Percentiles rank a stretch among this genome's conserved stretches.
Evolutionary conservation across 2,329 filamentous ascomycete genomes (phyloP).

Genomic region (Monilinia fructicola): DNA sequence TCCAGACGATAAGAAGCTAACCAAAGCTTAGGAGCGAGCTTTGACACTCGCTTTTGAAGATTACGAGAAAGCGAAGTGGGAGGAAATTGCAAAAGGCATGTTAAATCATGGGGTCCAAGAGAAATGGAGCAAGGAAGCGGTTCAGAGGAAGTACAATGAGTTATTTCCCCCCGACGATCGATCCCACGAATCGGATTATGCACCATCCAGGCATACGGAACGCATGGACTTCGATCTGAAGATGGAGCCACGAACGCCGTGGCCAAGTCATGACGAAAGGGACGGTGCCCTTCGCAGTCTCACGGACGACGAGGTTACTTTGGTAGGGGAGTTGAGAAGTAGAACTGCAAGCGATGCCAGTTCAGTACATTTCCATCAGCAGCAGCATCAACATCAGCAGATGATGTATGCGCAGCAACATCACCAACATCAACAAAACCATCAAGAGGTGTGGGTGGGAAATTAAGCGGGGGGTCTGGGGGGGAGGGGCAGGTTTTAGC

Average conservation of each 20-base stretch:
- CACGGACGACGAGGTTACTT: constrained; percentile 16
- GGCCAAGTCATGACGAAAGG: constrained; percentile 11
- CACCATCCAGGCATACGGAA: neutral
- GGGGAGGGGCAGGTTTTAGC: neutral
- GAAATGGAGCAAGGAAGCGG: constrained; percentile 41
- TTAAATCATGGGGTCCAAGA: constrained; percentile 39
- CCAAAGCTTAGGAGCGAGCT: constrained; percentile 36
- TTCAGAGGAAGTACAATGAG: constrained; percentile 41
- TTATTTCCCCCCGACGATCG: constrained; percentile 28
- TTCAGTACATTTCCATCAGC: constrained; percentile 25
- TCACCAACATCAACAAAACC: constrained; percentile 18
- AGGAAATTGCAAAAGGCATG: constrained; percentile 40
- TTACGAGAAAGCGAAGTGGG: constrained; percentile 40
- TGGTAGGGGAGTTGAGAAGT: constrained; percentile 29
- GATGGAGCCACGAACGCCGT: constrained; percentile 14
- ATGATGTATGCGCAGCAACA: constrained; percentile 26
- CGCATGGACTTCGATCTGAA: neutral
- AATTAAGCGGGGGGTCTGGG: neutral
- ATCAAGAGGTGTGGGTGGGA: constrained; percentile 20
- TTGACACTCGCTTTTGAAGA: constrained; percentile 39
- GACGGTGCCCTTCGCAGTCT: constrained; percentile 8
- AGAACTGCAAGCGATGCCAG: constrained; percentile 28
- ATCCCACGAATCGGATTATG: neutral
- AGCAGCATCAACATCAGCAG: constrained; percentile 27
- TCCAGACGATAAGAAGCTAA: constrained; percentile 19